A percentile compares a stretch with the other conserved stretches of the same genome.
Conservation (phyloP, 2,329 filamentous ascomycete species). For the Endocalyx cinctus region DNA sequence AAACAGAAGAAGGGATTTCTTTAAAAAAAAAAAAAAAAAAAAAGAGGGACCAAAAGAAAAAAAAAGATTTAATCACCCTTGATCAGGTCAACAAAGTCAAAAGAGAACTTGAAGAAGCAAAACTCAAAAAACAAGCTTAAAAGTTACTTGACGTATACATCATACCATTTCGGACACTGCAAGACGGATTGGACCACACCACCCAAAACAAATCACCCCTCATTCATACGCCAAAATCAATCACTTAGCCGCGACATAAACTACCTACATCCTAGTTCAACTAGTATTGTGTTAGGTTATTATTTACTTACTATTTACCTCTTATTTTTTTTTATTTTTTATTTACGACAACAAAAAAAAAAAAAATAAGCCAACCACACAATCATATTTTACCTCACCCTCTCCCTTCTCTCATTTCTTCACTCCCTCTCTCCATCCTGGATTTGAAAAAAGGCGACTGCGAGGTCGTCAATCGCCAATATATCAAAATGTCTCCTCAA, state of each 20-base stretch:
- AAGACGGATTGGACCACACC: too few species aligned
- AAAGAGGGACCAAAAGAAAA: slow-evolving; percentile 4
- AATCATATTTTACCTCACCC: slow-evolving; percentile 2
- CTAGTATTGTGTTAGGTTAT: too few species aligned
- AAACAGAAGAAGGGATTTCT: slow-evolving; percentile 5
- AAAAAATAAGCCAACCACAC: slow-evolving; percentile 4
- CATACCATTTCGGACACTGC: too few species aligned
- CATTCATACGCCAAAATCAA: too few species aligned
- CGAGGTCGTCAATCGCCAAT: slow-evolving; percentile 12
- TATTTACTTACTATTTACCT: too few species aligned
- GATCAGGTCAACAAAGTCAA: too few species aligned
- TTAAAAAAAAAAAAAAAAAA: slow-evolving; percentile 3
- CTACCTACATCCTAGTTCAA: too few species aligned
- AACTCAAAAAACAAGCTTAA: neutral
- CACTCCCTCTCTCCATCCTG: neutral
- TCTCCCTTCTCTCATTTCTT: slow-evolving; percentile 3
- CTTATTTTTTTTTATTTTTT: neutral
- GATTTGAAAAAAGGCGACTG: slow-evolving; percentile 7
- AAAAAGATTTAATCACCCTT: slow-evolving; percentile 7
- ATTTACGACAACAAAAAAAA: neutral
- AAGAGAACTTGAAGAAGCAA: slow-evolving; percentile 1
- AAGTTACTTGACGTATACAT: too few species aligned
- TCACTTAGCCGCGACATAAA: too few species aligned
- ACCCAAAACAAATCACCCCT: too few species aligned
- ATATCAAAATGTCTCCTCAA: slow-evolving; percentile 22